Evolutionary conservation across 768 basidiomycete species (phyloP).

Genomic region (Arthromyces matolae): DNA sequence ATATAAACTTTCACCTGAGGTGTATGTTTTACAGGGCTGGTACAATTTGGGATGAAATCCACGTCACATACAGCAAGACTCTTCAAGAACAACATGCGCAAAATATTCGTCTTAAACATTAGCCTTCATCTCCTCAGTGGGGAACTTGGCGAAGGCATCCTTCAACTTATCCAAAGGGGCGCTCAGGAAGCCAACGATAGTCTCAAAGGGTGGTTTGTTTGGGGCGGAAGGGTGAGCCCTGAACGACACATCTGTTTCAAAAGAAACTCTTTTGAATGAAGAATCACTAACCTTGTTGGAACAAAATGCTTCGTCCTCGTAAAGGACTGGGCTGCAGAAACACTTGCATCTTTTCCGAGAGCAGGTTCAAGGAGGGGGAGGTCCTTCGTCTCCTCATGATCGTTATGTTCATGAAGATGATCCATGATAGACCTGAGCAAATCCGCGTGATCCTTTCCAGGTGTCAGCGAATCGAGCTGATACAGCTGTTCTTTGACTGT

Average conservation of each 20-base stretch:
- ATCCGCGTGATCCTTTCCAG: constrained; percentile 40
- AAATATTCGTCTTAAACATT: too few relatives aligned
- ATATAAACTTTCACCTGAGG: too few relatives aligned
- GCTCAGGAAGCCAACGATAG: constrained; percentile 47
- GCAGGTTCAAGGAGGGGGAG: constrained; percentile 49
- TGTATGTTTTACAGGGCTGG: too few relatives aligned
- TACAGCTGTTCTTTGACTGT: constrained; percentile 18
- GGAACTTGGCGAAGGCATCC: constrained; percentile 54
- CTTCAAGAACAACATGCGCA: too few relatives aligned
- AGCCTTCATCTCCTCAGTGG: constrained; percentile 49
- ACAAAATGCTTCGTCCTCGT: constrained; percentile 57
- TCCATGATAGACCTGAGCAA: constrained; percentile 44
- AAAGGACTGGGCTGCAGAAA: constrained; percentile 45
- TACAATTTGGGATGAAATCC: too few relatives aligned
- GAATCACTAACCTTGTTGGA: constrained; percentile 48
- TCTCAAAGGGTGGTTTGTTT: constrained; percentile 60
- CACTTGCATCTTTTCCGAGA: constrained; percentile 41
- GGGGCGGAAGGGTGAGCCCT: constrained; percentile 52
- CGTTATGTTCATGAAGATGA: constrained; percentile 49
- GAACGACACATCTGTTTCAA: neutral
- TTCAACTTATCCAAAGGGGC: constrained; percentile 58
- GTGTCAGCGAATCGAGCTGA: constrained; percentile 40
- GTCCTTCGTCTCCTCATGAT: constrained; percentile 55
- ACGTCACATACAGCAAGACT: too few relatives aligned
- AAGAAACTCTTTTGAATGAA: neutral